Conservation (phyloP, 768 basidiomycete species). For the Boletus reticuloceps region DNA sequence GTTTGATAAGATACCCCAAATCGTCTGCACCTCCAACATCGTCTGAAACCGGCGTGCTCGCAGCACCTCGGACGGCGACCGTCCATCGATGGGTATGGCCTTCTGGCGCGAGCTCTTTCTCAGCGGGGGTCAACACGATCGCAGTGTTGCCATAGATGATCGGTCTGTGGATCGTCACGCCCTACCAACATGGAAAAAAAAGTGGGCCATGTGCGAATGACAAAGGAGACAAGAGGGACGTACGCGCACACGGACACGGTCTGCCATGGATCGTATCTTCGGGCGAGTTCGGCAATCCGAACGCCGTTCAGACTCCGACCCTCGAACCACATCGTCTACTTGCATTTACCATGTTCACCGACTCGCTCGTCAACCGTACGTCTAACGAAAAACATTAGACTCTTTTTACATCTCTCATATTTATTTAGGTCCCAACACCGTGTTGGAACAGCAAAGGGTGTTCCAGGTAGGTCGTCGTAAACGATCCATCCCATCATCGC, state of each 20-base stretch:
- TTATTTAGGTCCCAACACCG: conserved; percentile 54
- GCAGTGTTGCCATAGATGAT: conserved; percentile 97
- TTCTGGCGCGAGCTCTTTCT: conserved; percentile 54
- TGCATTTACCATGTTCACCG: conserved; percentile 43
- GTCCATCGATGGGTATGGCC: conserved; percentile 98
- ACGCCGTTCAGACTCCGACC: conserved; percentile 35
- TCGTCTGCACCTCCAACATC: conserved; percentile 90
- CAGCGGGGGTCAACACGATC: conserved; percentile 68
- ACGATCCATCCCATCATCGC: neutral
- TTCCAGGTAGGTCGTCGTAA: conserved; percentile 51
- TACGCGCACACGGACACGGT: conserved; percentile 80
- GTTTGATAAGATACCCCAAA: conserved; percentile 86
- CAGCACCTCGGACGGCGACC: conserved; percentile 87
- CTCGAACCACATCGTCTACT: neutral
- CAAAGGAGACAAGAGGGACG: conserved; percentile 28
- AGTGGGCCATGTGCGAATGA: no score
- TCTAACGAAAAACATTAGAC: neutral
- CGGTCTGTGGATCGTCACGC: conserved; percentile 82
- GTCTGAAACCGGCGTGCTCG: conserved; percentile 68
- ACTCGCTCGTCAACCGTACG: conserved; percentile 66
- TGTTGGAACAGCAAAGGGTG: conserved; percentile 61
- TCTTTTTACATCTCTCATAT: neutral
- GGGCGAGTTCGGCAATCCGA: conserved; percentile 38
- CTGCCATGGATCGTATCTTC: conserved; percentile 41
- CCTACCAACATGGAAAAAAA: conserved; percentile 43